Evolutionary conservation across 1,284 basidiomycete species (phyloP).

Genomic region (Pulchroboletus neoregius): DNA sequence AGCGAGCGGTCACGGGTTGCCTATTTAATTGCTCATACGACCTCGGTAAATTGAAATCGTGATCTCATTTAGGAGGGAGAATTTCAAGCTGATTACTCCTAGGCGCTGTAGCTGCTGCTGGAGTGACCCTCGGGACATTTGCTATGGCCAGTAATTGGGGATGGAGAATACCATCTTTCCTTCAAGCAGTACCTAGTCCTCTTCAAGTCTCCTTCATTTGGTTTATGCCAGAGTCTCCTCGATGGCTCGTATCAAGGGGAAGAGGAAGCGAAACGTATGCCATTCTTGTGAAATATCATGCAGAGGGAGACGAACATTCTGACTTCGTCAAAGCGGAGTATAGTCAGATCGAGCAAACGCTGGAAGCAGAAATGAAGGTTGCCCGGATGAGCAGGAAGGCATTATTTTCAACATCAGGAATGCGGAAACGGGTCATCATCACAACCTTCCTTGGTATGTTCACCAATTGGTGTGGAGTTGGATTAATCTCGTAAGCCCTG

Average conservation of each 20-base stretch:
- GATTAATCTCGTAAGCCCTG: conserved; percentile 2
- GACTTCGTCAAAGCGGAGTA: conserved; percentile 5
- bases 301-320: conserved; percentile 1
- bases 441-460: conserved; percentile 38
- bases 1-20: conserved; percentile 9
- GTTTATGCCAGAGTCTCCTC: conserved; percentile 5
- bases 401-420: conserved; percentile 2
- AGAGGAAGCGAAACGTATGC: neutral
- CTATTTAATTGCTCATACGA: conserved; percentile 7
- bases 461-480: conserved; percentile 42
- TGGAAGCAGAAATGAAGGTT: conserved; percentile 4
- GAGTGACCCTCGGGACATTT: conserved; percentile 48
- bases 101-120: conserved; percentile 11
- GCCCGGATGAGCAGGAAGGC: neutral
- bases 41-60: conserved; percentile 5
- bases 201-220: conserved; percentile 4
- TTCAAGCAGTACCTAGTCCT: conserved; percentile 1
- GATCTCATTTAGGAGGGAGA: neutral
- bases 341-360: conserved; percentile 28
- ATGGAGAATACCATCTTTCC: conserved; percentile 13
- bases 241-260: conserved; percentile 4
- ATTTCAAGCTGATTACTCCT: neutral
- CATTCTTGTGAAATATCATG: conserved; percentile 3
- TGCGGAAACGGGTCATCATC: conserved; percentile 5
- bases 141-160: conserved; percentile 46